Evolutionary conservation across 2,329 filamentous ascomycete species (phyloP).

Genomic region (Pseudocercospora eumusae): DNA sequence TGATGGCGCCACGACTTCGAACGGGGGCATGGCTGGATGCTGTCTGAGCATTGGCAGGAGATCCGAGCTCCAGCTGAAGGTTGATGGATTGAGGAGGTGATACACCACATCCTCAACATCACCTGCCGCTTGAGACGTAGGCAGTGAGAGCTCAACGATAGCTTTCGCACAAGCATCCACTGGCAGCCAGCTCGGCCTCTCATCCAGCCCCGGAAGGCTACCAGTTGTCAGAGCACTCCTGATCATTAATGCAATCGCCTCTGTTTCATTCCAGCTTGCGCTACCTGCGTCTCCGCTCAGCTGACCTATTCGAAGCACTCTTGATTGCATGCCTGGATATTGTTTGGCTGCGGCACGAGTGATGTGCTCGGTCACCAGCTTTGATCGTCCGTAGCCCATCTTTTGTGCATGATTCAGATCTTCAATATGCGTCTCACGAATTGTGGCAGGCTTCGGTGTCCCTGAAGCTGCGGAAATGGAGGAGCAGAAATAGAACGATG

Average conservation of each 20-base stretch:
- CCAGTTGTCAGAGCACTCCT: conserved; percentile 44
- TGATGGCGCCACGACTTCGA: conserved; percentile 27
- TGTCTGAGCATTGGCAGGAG: conserved; percentile 29
- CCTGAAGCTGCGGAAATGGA: conserved; percentile 38
- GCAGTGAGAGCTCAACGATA: conserved; percentile 19
- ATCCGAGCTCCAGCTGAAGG: conserved; percentile 28
- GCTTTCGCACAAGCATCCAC: conserved; percentile 45
- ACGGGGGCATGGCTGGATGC: conserved; percentile 23
- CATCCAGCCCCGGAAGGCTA: conserved; percentile 44
- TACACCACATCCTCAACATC: conserved; percentile 28
- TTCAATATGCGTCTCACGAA: conserved; percentile 40
- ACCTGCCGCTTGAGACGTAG: background rate
- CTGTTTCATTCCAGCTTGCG: conserved; percentile 45
- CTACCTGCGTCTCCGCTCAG: conserved; percentile 31
- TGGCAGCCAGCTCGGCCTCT: conserved; percentile 49
- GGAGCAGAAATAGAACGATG: conserved; percentile 43
- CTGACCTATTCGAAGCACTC: conserved; percentile 36
- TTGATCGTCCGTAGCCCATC: conserved; percentile 45
- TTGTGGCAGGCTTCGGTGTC: conserved; percentile 23
- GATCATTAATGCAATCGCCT: conserved; percentile 49
- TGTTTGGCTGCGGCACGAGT: conserved; percentile 18
- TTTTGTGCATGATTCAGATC: conserved; percentile 24
- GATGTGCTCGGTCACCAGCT: conserved; percentile 38
- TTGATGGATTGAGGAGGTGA: conserved; percentile 42
- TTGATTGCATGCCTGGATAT: conserved; percentile 28